Conservation (phyloP, 306 rosid genomes). For the Trichosanthes cucumerina region DNA sequence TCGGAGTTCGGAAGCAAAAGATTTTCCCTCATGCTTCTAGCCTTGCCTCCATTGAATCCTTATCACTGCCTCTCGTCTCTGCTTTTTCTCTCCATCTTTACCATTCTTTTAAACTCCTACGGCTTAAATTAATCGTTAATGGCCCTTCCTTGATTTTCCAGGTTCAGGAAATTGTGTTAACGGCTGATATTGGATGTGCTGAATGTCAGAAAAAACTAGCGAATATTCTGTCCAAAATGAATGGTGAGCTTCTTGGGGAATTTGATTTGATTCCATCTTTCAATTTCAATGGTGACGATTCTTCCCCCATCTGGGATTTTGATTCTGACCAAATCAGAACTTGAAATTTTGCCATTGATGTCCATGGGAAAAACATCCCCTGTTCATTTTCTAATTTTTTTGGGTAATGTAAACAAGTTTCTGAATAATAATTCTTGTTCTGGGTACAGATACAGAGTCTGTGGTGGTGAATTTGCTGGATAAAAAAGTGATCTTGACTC, state of each 20-base stretch:
- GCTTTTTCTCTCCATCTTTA: background rate
- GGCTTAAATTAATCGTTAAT: background rate
- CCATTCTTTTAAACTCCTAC: background rate
- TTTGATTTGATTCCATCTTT: background rate
- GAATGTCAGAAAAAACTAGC: slow-evolving; percentile 4
- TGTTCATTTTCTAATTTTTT: too few relatives aligned
- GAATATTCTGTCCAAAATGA: slow-evolving; percentile 1
- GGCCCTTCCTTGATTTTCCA: background rate
- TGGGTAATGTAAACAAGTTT: background rate
- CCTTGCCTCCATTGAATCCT: slow-evolving; percentile 19
- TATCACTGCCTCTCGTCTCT: slow-evolving; percentile 57
- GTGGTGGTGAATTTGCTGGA: slow-evolving; percentile 55
- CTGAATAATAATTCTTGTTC: background rate
- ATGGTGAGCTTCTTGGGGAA: background rate
- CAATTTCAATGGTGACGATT: too few relatives aligned
- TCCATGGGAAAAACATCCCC: too few relatives aligned
- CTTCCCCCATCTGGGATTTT: background rate
- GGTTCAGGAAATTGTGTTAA: slow-evolving; percentile 1
- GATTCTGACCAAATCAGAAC: too few relatives aligned
- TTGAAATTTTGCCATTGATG: too few relatives aligned
- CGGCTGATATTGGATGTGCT: background rate
- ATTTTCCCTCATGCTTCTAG: slow-evolving; percentile 8
- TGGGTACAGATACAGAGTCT: slow-evolving; percentile 53
- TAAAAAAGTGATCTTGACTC: slow-evolving; percentile 55
- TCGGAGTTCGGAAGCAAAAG: slow-evolving; percentile 2